Evolutionary conservation across 768 basidiomycete genomes (phyloP).

Genomic region (Erythrobasidium yunnanense): DNA sequence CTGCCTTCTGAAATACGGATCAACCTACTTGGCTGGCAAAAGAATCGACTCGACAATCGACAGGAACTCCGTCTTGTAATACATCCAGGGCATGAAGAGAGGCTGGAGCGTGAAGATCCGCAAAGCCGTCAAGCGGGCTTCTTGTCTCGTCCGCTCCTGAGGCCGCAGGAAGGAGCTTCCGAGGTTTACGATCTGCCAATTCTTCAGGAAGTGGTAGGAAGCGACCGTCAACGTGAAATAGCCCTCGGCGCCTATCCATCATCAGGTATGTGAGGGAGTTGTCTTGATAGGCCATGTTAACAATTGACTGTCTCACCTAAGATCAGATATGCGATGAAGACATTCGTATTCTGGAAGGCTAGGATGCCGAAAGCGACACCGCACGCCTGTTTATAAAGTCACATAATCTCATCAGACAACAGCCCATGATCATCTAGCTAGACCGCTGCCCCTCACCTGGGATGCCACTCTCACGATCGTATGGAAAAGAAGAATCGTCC

Average conservation of each 20-base stretch:
- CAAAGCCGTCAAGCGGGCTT: too few relatives aligned
- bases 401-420: too few relatives aligned
- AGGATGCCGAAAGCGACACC: constrained; percentile 30
- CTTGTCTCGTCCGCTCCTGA: not conserved
- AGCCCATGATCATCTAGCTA: too few relatives aligned
- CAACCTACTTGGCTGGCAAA: constrained; percentile 16
- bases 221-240: constrained; percentile 22
- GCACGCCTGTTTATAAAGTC: constrained; percentile 11
- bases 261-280: too few relatives aligned
- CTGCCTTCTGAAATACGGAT: too few relatives aligned
- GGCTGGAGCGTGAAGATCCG: not conserved
- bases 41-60: not conserved
- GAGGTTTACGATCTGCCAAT: constrained; percentile 7
- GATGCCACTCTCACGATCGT: constrained; percentile 31
- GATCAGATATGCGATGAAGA: constrained; percentile 35
- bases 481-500: constrained; percentile 33
- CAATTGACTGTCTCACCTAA: too few relatives aligned
- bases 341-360: constrained; percentile 24
- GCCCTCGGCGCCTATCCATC: constrained; percentile 25
- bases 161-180: not conserved
- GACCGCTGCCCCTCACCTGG: constrained; percentile 9
- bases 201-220: constrained; percentile 17
- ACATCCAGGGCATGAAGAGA: constrained; percentile 5
- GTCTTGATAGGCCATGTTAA: too few relatives aligned
- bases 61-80: constrained; percentile 6